A percentile compares a stretch with the other conserved stretches of the same genome.
phyloP scores from a whole-genome alignment of 371 early-diverging fungal genomes.

The Choanephora cucurbitarum region DNA sequence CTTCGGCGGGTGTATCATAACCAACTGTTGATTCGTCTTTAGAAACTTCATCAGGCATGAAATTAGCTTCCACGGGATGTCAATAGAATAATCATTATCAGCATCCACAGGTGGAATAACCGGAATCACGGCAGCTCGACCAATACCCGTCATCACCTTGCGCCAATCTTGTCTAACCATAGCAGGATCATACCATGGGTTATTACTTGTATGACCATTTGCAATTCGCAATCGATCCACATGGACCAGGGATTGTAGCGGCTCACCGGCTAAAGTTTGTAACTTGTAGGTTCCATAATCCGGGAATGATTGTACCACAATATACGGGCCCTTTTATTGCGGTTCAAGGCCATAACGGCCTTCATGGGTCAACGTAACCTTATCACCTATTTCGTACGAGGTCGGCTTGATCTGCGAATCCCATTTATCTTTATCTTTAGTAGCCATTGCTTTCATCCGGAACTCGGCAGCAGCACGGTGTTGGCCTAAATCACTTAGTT shows the following conservation, averaged over 20 bases:
- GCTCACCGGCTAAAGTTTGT: conserved; percentile 10
- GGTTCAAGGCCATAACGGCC: conserved; percentile 13
- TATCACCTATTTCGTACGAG: conserved; percentile 7
- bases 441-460: not conserved
- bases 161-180: not conserved
- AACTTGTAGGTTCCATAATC: conserved; percentile 15
- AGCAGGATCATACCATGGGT: conserved; percentile 14
- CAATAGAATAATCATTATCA: not conserved
- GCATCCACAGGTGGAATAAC: not conserved
- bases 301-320: not conserved
- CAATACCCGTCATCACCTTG: not conserved
- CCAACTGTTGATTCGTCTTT: too few species aligned
- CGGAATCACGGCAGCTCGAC: not conserved
- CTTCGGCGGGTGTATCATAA: too few species aligned
- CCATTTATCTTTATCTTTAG: conserved; percentile 9
- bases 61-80: not conserved
- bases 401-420: conserved; percentile 2
- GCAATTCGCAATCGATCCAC: conserved; percentile 9
- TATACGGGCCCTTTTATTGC: conserved; percentile 8
- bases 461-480: not conserved
- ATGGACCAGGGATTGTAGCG: conserved; percentile 10
- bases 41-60: too few species aligned
- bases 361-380: conserved; percentile 5
- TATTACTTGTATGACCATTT: not conserved
- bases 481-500: not conserved